These are phyloP conservation scores for Fusarium redolens DNA, from an alignment of 2,329 filamentous ascomycete species.

Conservation along the genomic window DNA sequence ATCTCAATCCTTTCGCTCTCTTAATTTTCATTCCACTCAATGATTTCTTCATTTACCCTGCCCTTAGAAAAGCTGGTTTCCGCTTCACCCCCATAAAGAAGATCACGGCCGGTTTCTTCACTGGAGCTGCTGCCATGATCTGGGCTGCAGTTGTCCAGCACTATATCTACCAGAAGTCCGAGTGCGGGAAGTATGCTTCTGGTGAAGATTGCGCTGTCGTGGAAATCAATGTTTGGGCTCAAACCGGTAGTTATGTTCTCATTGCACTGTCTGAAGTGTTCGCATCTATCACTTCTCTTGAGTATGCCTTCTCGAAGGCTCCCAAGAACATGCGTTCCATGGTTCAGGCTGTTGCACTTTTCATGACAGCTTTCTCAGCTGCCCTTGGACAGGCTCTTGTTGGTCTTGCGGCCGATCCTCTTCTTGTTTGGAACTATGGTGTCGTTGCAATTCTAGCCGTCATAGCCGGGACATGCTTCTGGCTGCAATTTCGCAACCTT, in stretches of 20 bases:
- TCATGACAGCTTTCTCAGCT: slow-evolving; percentile 75
- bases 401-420: slow-evolving; percentile 64
- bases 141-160: slow-evolving; percentile 65
- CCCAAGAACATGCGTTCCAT: slow-evolving; percentile 81
- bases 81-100: slow-evolving; percentile 80
- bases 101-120: slow-evolving; percentile 76
- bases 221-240: slow-evolving; percentile 71
- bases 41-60: slow-evolving; percentile 75
- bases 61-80: slow-evolving; percentile 71
- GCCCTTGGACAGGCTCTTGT: slow-evolving; percentile 72
- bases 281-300: slow-evolving; percentile 68
- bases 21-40: slow-evolving; percentile 80
- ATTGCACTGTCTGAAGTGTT: slow-evolving; percentile 62
- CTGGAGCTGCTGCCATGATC: slow-evolving; percentile 70
- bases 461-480: slow-evolving; percentile 74
- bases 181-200: slow-evolving; percentile 63
- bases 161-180: slow-evolving; percentile 72
- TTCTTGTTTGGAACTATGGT: slow-evolving; percentile 80
- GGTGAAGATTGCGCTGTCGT: slow-evolving; percentile 40
- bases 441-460: slow-evolving; percentile 73
- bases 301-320: slow-evolving; percentile 82
- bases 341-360: slow-evolving; percentile 74
- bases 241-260: slow-evolving; percentile 62
- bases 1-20: slow-evolving; percentile 78
- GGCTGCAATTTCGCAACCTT: slow-evolving; percentile 68